Conservation (phyloP, 345 rosid species). For the Conringia planisiliqua region DNA sequence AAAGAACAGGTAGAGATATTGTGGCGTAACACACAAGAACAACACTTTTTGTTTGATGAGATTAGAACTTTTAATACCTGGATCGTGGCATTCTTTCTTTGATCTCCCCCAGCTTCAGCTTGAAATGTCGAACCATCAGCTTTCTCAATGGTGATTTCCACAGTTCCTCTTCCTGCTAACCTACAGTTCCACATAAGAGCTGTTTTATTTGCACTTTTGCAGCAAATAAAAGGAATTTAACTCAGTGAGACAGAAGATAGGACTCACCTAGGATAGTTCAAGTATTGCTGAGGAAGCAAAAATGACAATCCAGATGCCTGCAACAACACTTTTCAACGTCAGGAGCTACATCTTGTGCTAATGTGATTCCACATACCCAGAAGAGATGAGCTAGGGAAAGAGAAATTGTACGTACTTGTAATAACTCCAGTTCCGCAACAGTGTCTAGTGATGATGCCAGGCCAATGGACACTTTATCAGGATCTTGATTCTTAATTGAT, state of each 20-base stretch:
- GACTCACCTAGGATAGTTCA: constrained; percentile 80
- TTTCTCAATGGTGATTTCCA: constrained; percentile 77
- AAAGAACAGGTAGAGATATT: background rate
- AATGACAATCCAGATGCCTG: constrained; percentile 98
- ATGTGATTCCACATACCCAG: background rate
- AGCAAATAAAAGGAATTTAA: background rate
- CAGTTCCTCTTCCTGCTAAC: constrained; percentile 79
- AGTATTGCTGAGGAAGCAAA: constrained; percentile 79
- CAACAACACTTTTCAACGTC: constrained; percentile 26
- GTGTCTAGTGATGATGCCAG: constrained; percentile 79
- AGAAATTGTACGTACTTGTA: constrained; percentile 53
- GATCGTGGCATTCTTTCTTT: constrained; percentile 62
- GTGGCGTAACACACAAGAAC: background rate
- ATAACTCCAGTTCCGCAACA: constrained; percentile 80
- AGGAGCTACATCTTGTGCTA: constrained; percentile 1
- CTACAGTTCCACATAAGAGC: constrained; percentile 37
- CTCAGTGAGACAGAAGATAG: background rate
- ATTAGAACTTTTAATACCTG: constrained; percentile 44
- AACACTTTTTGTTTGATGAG: background rate
- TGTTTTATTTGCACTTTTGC: background rate
- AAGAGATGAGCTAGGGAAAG: background rate
- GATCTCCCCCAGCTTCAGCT: constrained; percentile 74
- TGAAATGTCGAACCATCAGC: constrained; percentile 80
- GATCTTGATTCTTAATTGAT: constrained; percentile 76
- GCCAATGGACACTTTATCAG: constrained; percentile 84